phyloP scores from a whole-genome alignment of 164 flowering plant genomes.

The Tetracentron sinense region DNA sequence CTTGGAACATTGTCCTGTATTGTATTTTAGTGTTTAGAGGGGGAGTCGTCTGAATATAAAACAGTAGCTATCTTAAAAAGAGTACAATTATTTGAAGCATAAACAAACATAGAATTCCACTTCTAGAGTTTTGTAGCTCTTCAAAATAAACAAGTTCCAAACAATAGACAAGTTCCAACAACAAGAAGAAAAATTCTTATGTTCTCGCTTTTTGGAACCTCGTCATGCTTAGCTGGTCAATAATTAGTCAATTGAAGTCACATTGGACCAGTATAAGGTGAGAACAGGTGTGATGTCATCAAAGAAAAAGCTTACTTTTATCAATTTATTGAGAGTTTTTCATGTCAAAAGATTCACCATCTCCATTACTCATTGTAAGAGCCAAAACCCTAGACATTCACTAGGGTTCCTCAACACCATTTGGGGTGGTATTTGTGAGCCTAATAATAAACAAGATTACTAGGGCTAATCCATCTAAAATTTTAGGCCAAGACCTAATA shows the following conservation, averaged over 20 bases:
- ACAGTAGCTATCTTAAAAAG: neutral
- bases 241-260: too few relatives aligned
- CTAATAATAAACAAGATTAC: constrained; percentile 1
- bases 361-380: constrained; percentile 13
- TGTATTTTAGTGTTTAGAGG: too few relatives aligned
- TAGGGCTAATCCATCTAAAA: constrained; percentile 10
- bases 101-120: neutral
- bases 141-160: too few relatives aligned
- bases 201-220: neutral
- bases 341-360: too few relatives aligned
- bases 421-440: constrained; percentile 6
- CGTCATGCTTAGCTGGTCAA: too few relatives aligned
- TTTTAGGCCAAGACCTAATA: neutral
- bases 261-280: too few relatives aligned
- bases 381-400: constrained; percentile 17
- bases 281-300: too few relatives aligned
- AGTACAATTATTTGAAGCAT: too few relatives aligned
- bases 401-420: constrained; percentile 7
- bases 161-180: too few relatives aligned
- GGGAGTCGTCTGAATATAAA: neutral
- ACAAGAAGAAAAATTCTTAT: too few relatives aligned
- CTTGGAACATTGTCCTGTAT: neutral
- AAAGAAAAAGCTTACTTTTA: too few relatives aligned
- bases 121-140: neutral
- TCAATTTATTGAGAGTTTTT: too few relatives aligned